Evolutionary conservation across 1,284 basidiomycete species (phyloP), one percentile per base, ranked within the genome.

Genomic region (Rhodotorula sp.): DNA sequence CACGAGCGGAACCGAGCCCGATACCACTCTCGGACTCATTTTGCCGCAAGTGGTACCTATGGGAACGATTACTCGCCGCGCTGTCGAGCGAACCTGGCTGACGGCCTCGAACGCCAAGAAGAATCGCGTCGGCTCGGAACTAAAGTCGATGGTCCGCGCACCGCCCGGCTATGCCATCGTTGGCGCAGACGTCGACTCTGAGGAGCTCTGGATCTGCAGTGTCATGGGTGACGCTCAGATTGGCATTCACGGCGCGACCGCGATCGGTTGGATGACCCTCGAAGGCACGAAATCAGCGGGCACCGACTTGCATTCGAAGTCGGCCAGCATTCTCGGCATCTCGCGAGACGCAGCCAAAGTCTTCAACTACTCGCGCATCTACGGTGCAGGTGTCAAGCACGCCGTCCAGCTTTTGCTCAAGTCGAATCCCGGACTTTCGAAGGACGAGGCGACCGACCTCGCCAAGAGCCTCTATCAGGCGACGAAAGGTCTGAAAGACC

Each of bases 211-310:
- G 96, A 99, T 99, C 76, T 96, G 95, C 59, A 95, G 92, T 78
- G 93, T 94, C 70, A 96, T 98, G 93, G 95, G 95, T 6, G 96
- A 99, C 79, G 93, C 95, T 0, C 95, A 99, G 81, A 97, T 99
- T 79, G 96, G 95, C 14, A 82, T 97, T 68, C 95, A 99, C 77
- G 95, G 96, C 24, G 93, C 94, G 5, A 97, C 95, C 1, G 94
- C 95, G 0, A 89, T 99, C 58, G 96, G 95, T 0, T 99, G 95
- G 96, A 99, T 99, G 95, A 99, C 95, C 18, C 86, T 99, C 37
- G 96, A 99, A 81, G 96, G 96, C 1, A 97, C 95, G n/a, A 99
- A 99, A 81, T 86, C 89, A 0, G 89, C 90, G 0, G 95, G 94
- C 8, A 99, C 95, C 4, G 96, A 99, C 81, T 83, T 99, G 63